Base-by-base conservation (phyloP, 441 rosid genomes). In the Gossypium schwendimanii region DNA sequence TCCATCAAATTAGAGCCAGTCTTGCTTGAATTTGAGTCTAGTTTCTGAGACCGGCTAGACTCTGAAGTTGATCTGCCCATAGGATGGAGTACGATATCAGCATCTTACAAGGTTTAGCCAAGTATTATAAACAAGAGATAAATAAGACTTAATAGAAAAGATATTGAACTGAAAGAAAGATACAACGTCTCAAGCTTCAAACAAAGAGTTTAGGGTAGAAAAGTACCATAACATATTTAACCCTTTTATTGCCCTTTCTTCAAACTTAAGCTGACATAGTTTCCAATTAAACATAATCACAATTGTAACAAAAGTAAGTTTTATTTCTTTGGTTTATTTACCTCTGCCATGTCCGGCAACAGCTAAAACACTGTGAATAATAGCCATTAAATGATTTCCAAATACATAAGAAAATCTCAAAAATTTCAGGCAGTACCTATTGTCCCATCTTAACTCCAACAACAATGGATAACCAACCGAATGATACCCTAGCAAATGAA, bases 21-120 rank as follows among this genome's bases (percentile, higher is more conserved):
- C 79, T 81, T 84, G 72, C 79, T 83, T 20, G 89, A 77, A 73
- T 31, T 74, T 45, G 79, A 63, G 44, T 80, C 72, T 52, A 86
- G 82, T 75, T 84, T 87, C 31, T 78, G 86, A 59, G 87, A 67
- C 80, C 68, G 82, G 76, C 36, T 78, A 24, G 85, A 59, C 79
- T 88, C 93, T 14, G 89, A 82, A 75, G 77, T 81, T 80, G 91
- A 82, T 84, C 96, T 91, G 87, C 58, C 31, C 55, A 80, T 47
- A 70, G 69, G 58, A 36, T 71, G 74, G 47, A 61, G 28, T 45
- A 62, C 5, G 31, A 61, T 23, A 71, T 72, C 70, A 76, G 70
- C 55, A 52, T 64, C 6, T 63, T 47, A 31, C 28, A 24, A n/a
- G 21, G 17, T 52, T 17, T 17, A 52, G 62, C 18, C 10, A 53